Evolutionary conservation across 768 basidiomycete genomes (phyloP).

Genomic region (Phanerochaete carnosa): DNA sequence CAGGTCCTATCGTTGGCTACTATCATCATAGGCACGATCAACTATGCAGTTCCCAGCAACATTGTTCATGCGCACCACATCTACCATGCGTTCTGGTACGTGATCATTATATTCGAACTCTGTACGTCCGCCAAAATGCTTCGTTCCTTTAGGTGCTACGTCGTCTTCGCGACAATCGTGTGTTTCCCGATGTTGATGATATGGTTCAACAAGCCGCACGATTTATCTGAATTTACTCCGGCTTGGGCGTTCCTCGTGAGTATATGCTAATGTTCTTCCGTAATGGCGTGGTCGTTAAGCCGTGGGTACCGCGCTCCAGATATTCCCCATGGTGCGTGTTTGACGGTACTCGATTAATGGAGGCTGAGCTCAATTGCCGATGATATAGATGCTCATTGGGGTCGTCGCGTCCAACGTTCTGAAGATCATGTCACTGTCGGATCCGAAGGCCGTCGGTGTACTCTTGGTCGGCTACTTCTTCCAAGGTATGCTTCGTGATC

Average conservation of each 20-base stretch:
- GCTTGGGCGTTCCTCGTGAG: constrained; percentile 36
- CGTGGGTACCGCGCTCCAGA: constrained; percentile 13
- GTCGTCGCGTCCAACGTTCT: constrained; percentile 43
- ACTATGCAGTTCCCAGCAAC: constrained; percentile 39
- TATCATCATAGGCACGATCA: constrained; percentile 45
- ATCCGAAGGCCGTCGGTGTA: constrained; percentile 36
- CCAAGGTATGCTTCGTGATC: constrained; percentile 36
- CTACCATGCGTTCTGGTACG: constrained; percentile 44
- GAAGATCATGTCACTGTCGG: constrained; percentile 31
- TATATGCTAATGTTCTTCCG: no score
- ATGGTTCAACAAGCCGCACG: constrained; percentile 46
- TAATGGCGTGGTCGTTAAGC: no score
- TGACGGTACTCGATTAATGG: not conserved
- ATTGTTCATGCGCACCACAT: constrained; percentile 32
- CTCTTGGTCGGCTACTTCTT: constrained; percentile 44
- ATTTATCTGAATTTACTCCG: constrained; percentile 36
- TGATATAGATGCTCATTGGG: constrained; percentile 42
- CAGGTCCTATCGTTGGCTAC: constrained; percentile 47
- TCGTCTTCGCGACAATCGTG: constrained; percentile 31
- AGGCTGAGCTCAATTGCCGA: no score
- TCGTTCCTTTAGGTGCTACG: constrained; percentile 36
- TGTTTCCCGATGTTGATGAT: constrained; percentile 47
- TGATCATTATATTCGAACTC: not conserved
- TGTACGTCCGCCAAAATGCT: no score
- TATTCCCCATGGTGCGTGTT: constrained; percentile 30